Base-by-base conservation (phyloP, 2,329 filamentous ascomycete genomes). In the Lizonia empirigonia region DNA sequence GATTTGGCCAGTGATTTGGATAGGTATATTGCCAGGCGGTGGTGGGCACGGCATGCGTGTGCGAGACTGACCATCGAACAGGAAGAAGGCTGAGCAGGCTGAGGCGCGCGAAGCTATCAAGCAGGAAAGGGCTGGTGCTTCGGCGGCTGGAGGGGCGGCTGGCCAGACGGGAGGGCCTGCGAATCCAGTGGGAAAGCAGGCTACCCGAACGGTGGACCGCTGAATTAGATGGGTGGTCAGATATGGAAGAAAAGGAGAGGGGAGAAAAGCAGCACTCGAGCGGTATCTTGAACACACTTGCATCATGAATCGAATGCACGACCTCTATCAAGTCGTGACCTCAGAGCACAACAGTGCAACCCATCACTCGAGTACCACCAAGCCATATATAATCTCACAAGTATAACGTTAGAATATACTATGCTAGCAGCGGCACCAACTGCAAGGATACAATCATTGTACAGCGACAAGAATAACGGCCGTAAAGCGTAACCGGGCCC, bases 11-110 rank as follows among this genome's bases (percentile, higher is more conserved):
- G 56, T 6, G 77, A 79, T 68, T 58, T 80, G 59, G 78, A 80
- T 9, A 68, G 71, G 73, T 74, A 34, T 22, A 42, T 29, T 22
- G n/a, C 15, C 13, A 8, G 27, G 27, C 19, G 37, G 37, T 27
- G 32, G 16, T 20, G 18, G 30, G 44, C 44, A 19, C 3, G 29
- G 32, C 7, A 5, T 19, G 16, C 15, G 12, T 18, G 9, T 7
- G 15, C 32, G 8, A 19, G 46, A 45, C 57, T 63, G 35, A 65
- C 22, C 10, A 16, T 23, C 8, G 7, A 29, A 35, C 29, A 75
- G 76, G 66, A 80, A 80, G 68, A 80, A 80, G 67, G 75, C 70
- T 2, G 78, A 80, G 69, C 78, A 80, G 60, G 69, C 73, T 7
- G 72, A 70, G 13, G 62, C 69, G 19, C 62, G 78, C 33, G 73